Evolutionary conservation across 805 yeast genomes (phyloP), one percentile per base, ranked within the genome.

Genomic region (Ogataea paraovalis): DNA sequence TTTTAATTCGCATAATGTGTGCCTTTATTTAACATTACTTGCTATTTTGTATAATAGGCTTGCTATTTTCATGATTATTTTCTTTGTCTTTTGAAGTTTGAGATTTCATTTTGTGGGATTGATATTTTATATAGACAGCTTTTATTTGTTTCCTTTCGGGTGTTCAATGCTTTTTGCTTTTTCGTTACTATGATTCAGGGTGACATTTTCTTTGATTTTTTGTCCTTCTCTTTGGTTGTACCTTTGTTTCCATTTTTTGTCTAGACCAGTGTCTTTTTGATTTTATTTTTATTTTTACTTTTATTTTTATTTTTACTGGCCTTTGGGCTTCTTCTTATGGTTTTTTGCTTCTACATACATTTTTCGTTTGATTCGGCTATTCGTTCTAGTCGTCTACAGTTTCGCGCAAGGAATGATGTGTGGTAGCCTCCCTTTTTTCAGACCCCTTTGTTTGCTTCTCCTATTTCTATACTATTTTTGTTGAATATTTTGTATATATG

Each of bases 41-140:
- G 42, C 20, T 19, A 28, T 44, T 39, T 19, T n/a, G 23, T 42
- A 38, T 20, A 10, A 38, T 42, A 12, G 25, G 21, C 30, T 46
- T 39, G 34, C n/a, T 23, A 30, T 30, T 14, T 30, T 14, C 40
- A n/a, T 30, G 21, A 25, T 30, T 32, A 19, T 42, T 32, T 25
- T n/a, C 27, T 38, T 37, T 30, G 39, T 23, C 41, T 36, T 32
- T 39, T 39, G 33, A 14, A 13, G 23, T 34, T 33, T 43, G 22
- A 28, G 30, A 30, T 41, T 22, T 16, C 20, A 28, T 33, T 41
- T 23, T 37, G 32, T 32, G 22, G n/a, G 39, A 38, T 34, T 37
- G 16, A 20, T 12, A 19, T 37, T 18, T 36, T 5, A 30, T 30
- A 30, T 30, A 7, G 12, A 14, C 34, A 30, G 34, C 34, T 30